Percentiles rank a stretch among this genome's conserved stretches.
phyloP scores from a whole-genome alignment of 164 flowering plant species.

The Santalum album region DNA sequence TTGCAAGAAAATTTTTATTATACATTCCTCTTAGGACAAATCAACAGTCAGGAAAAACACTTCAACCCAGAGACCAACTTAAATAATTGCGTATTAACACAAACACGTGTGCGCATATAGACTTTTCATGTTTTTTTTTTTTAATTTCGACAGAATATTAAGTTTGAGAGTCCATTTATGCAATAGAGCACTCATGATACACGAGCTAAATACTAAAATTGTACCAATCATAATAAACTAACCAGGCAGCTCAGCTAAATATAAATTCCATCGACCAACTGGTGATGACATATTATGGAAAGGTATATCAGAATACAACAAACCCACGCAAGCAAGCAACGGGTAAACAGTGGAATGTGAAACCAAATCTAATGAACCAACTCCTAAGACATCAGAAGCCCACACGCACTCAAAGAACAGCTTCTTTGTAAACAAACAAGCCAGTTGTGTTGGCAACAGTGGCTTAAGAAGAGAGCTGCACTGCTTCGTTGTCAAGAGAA shows the following conservation, averaged over 20 bases:
- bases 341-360: background rate
- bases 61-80: background rate
- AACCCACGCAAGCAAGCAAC: too few species aligned
- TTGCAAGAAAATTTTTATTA: too few species aligned
- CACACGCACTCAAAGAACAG: slow-evolving; percentile 3
- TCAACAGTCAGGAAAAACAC: too few species aligned
- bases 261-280: background rate
- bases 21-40: too few species aligned
- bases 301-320: background rate
- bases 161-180: background rate
- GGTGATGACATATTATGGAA: background rate
- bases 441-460: background rate
- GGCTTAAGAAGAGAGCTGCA: background rate
- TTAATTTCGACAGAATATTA: too few species aligned
- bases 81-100: background rate
- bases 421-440: background rate
- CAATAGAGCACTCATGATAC: background rate
- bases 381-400: background rate
- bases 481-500: background rate
- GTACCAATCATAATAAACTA: too few species aligned
- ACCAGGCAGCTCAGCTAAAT: too few species aligned
- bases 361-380: background rate
- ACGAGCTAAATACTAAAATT: too few species aligned
- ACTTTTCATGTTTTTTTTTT: too few species aligned
- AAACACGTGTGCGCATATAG: too few species aligned